Evolutionary conservation across 768 basidiomycete genomes (phyloP), one percentile per base, ranked within the genome.

Genomic region (Naganishia onofrii): DNA sequence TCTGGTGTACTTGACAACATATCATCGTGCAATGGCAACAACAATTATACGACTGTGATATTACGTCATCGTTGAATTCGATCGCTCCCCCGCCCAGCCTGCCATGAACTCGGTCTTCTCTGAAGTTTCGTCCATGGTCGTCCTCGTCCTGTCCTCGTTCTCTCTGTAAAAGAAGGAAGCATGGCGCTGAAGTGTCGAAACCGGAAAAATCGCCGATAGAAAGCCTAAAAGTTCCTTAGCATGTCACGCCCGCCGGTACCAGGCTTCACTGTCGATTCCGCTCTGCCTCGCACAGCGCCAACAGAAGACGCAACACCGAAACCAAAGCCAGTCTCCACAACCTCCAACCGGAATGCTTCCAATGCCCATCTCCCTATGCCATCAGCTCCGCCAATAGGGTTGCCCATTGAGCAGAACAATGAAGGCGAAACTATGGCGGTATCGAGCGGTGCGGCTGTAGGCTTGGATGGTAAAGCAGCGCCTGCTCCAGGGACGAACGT

Each of bases 321-420:
- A 63, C 60, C 60, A n/a, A 21, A 15, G 10, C 6, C 38, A 21
- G 26, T 26, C 0, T 9, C 60, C 23, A 63, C 38, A 17, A 26
- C 48, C 9, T 66, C 65, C 8, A 52, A 52, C 65, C 65, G 65
- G 46, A 66, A 66, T 48, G 65, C 65, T 5, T 54, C 65, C 8
- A 66, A 66, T 51, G 65, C 65, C 29, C 65, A 52, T 29, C 48
- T 66, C n/a, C 65, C 65, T 26, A 29, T 54, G 23, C 65, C 51
- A 29, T 66, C 65, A 29, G 53, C 65, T 10, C 65, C 60, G 23
- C 60, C 60, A 19, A 63, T 51, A 6, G 48, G n/a, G 3, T 26
- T 63, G 19, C 38, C 60, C 42, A 23, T 63, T 6, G 60, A 42
- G 23, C 32, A 58, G 34, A 42, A 26, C 10, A 42, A 63, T 15